Evolutionary conservation across 2,329 filamentous ascomycete genomes (phyloP), one percentile per base, ranked within the genome.

Genomic region (Nemania sp.): DNA sequence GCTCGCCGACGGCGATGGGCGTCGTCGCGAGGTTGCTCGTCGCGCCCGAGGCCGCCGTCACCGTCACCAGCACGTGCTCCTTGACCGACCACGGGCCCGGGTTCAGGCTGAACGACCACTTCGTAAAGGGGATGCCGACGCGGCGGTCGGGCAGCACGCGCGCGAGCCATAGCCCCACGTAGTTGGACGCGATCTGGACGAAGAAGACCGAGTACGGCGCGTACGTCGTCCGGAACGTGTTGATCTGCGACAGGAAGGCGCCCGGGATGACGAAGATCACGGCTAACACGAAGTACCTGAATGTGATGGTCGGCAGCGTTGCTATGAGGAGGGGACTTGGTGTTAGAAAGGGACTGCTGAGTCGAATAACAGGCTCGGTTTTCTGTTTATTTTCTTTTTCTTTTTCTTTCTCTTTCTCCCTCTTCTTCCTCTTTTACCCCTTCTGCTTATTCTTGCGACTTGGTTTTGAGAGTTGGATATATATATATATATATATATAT

Each of bases 161-260:
- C 1, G 83, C 83, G 2, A 85, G 76, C 72, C 82, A 83, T 34
- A 79, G 74, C 1, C 83, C 83, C 11, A 79, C 76, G 57, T 85
- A 85, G 66, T 84, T 83, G 48, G 78, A 82, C 0, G 82, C 82
- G 51, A 86, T 83, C 65, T 85, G 82, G 34, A 87, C 84, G 62
- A 87, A 87, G 69, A 87, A 86, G 49, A 87, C 79, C 0, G 83
- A 85, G 68, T 86, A 87, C 0, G 81, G 80, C 0, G 83, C 81
- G 45, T 79, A 79, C 0, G 84, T 87, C 1, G 84, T 87, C 46
- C 84, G 78, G 67, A 80, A 87, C 50, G 79, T 77, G 62, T 79
- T 80, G 78, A 86, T 81, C 67, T 83, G 80, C 5, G 81, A 83
- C 2, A 87, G 69, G 64, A 87, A 83, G 1, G 84, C 84, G 2